Conservation (phyloP, 2,329 filamentous ascomycete genomes). For the Exophiala alcalophila region DNA sequence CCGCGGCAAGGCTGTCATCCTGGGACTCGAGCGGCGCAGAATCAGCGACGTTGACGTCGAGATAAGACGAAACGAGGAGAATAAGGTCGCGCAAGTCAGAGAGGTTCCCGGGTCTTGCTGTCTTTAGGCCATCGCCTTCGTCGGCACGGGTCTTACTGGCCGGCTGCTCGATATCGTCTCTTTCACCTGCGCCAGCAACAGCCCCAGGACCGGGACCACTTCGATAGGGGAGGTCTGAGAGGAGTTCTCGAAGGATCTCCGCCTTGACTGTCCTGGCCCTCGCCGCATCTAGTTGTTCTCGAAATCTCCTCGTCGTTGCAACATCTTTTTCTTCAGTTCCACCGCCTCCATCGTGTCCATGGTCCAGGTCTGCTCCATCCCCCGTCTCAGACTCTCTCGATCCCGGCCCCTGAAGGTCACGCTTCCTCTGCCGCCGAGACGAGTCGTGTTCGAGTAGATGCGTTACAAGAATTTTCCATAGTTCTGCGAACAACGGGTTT, state of each 20-base stretch:
- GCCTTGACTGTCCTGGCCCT: conserved; percentile 31
- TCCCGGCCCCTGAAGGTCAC: conserved; percentile 18
- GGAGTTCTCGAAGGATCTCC: conserved; percentile 33
- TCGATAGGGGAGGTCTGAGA: conserved; percentile 10
- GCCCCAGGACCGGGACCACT: no score
- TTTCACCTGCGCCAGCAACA: no score
- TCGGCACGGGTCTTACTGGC: no score
- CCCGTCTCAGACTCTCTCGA: not conserved
- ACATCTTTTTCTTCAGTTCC: not conserved
- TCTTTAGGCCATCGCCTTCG: no score
- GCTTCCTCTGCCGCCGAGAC: conserved; percentile 37
- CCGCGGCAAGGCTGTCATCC: no score
- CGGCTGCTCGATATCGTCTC: no score
- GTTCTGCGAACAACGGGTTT: conserved; percentile 43
- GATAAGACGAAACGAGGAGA: conserved; percentile 17
- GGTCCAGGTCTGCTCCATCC: not conserved
- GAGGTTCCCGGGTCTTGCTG: no score
- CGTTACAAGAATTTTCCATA: conserved; percentile 41
- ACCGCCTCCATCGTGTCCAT: not conserved
- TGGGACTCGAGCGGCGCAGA: no score
- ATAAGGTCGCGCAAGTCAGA: conserved; percentile 12
- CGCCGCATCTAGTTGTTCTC: conserved; percentile 5
- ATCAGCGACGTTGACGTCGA: no score
- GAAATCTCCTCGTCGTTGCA: not conserved
- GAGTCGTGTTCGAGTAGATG: conserved; percentile 41